Conservation (phyloP, 2,329 filamentous ascomycete genomes). For the Curvularia sp. region DNA sequence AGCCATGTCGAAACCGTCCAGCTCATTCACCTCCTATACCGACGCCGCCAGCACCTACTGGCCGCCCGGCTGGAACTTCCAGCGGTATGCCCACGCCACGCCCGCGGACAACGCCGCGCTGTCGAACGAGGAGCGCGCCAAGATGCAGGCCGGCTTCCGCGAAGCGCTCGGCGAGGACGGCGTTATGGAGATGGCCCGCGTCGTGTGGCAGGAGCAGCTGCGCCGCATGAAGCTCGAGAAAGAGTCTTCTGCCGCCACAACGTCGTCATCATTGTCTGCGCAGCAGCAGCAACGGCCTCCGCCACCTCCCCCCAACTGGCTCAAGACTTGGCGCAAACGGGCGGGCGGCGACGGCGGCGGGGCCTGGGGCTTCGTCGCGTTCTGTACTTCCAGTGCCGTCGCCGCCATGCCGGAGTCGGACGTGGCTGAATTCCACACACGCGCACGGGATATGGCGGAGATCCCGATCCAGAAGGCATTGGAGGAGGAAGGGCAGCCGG, state of each 20-base stretch:
- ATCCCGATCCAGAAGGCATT: conserved; percentile 12
- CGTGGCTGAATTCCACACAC: conserved; percentile 10
- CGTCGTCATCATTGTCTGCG: conserved; percentile 9
- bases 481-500: conserved; percentile 11
- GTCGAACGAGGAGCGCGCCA: conserved; percentile 11
- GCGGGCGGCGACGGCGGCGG: conserved; percentile 4
- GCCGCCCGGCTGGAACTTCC: conserved; percentile 13
- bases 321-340: conserved; percentile 10
- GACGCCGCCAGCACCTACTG: conserved; percentile 12
- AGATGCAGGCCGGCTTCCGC: conserved; percentile 12
- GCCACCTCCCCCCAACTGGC: conserved; percentile 9
- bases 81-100: conserved; percentile 11
- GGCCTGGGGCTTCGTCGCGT: conserved; percentile 13
- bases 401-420: conserved; percentile 11
- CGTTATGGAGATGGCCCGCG: conserved; percentile 10
- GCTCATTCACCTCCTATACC: conserved; percentile 11
- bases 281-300: conserved; percentile 7
- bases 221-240: conserved; percentile 13
- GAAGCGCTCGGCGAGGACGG: conserved; percentile 11
- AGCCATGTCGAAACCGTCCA: conserved; percentile 12
- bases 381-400: conserved; percentile 10
- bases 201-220: conserved; percentile 13
- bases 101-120: conserved; percentile 12
- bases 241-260: conserved; percentile 9
- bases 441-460: conserved; percentile 11